These are phyloP conservation scores for Chenopodium quinoa DNA, from an alignment of 148 eudicot genomes.

Conservation along the genomic window DNA sequence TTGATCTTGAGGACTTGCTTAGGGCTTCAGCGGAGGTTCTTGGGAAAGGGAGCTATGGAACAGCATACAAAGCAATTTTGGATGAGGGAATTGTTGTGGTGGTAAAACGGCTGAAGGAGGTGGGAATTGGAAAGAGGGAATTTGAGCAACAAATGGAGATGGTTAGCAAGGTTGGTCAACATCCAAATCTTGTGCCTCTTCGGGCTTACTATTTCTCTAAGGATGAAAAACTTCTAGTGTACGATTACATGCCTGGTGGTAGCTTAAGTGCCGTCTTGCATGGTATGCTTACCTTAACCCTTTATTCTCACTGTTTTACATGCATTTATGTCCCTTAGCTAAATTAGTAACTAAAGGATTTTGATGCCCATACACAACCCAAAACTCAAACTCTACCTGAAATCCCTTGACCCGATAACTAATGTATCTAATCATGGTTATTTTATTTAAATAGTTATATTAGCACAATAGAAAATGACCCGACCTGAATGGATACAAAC, in stretches of 20 bases:
- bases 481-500: no score
- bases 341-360: no score
- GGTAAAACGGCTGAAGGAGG: conserved; percentile 83
- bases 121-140: conserved; percentile 70
- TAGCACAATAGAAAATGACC: no score
- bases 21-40: conserved; percentile 98
- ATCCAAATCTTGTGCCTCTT: conserved; percentile 62
- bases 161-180: conserved; percentile 54
- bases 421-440: no score
- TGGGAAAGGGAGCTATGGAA: conserved; percentile 93
- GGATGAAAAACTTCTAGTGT: conserved; percentile 91
- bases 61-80: conserved; percentile 82
- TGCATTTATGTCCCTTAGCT: neutral
- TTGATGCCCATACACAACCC: no score
- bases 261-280: conserved; percentile 82
- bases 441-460: no score
- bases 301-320: neutral
- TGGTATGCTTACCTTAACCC: conserved; percentile 43
- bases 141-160: conserved; percentile 90
- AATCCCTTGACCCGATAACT: no score
- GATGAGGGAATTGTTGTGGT: conserved; percentile 77
- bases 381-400: no score
- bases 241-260: conserved; percentile 59
- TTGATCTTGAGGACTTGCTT: conserved; percentile 88
- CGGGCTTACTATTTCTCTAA: conserved; percentile 90